phyloP scores from a whole-genome alignment of 2,329 filamentous ascomycete species.

The Pestalotiopsis sp. region DNA sequence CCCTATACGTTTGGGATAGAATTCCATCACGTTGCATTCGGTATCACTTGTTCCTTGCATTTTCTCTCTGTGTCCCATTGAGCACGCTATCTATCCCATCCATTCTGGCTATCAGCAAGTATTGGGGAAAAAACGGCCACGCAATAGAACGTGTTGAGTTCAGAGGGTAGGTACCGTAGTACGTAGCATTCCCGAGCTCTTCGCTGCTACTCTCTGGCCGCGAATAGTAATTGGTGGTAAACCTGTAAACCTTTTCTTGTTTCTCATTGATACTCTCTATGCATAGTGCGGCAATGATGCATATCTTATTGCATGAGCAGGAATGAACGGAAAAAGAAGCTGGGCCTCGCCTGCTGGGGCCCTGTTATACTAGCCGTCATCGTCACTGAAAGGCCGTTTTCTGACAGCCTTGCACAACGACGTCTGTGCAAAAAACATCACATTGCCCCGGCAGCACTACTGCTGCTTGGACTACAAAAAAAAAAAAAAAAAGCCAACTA shows the following conservation, averaged over 20 bases:
- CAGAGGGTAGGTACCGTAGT: not conserved
- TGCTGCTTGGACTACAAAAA: not conserved
- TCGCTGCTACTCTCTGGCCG: not conserved
- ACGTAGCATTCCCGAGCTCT: not conserved
- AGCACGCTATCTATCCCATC: no score
- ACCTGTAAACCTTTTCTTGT: not conserved
- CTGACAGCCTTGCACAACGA: not conserved
- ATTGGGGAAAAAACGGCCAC: no score
- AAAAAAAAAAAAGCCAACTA: not conserved
- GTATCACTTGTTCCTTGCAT: conserved; percentile 10
- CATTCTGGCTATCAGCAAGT: no score
- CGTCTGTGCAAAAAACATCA: not conserved
- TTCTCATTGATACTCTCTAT: conserved; percentile 2
- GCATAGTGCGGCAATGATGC: conserved; percentile 5
- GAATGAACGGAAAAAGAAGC: not conserved
- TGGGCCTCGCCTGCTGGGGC: not conserved
- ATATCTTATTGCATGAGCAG: conserved; percentile 7
- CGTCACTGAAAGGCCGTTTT: not conserved
- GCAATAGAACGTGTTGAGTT: not conserved
- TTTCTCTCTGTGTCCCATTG: no score
- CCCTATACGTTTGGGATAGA: conserved; percentile 4
- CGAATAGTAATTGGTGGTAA: not conserved
- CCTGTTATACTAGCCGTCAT: no score
- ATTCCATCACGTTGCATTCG: conserved; percentile 12
- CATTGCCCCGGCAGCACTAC: not conserved